Conservation (phyloP, 176 grass and related monocot species). For the Melocanna baccifera region DNA sequence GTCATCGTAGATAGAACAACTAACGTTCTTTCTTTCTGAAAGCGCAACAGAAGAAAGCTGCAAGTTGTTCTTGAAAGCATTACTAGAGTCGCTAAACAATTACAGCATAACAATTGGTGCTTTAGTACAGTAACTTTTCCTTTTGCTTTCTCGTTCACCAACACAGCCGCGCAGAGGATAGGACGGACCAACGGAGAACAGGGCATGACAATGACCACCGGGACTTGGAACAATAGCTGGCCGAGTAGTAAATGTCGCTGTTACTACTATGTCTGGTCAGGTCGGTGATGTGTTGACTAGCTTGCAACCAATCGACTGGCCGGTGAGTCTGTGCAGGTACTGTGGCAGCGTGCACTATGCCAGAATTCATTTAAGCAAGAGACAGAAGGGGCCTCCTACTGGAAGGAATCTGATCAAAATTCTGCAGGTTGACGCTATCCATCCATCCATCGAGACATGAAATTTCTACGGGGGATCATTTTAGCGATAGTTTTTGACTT, state of each 20-base stretch:
- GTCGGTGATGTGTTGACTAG: constrained; percentile 30
- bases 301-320: constrained; percentile 20
- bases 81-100: background rate
- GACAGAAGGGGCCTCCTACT: constrained; percentile 28
- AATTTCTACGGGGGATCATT: too few species aligned
- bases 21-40: background rate
- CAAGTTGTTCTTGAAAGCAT: background rate
- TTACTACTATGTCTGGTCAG: constrained; percentile 31
- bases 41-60: background rate
- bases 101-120: background rate
- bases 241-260: constrained; percentile 32
- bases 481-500: too few species aligned
- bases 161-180: background rate
- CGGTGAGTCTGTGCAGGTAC: constrained; percentile 17
- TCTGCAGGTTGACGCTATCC: constrained; percentile 22
- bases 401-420: constrained; percentile 48
- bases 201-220: background rate
- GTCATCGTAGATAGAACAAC: background rate
- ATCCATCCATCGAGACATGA: constrained; percentile 7
- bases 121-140: background rate
- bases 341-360: constrained; percentile 14
- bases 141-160: constrained; percentile 4
- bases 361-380: constrained; percentile 33
- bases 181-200: background rate
- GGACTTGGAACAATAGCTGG: constrained; percentile 23